Evolutionary conservation across 176 grass and related monocot species (phyloP).

Genomic region (Saccharum officinarum): DNA sequence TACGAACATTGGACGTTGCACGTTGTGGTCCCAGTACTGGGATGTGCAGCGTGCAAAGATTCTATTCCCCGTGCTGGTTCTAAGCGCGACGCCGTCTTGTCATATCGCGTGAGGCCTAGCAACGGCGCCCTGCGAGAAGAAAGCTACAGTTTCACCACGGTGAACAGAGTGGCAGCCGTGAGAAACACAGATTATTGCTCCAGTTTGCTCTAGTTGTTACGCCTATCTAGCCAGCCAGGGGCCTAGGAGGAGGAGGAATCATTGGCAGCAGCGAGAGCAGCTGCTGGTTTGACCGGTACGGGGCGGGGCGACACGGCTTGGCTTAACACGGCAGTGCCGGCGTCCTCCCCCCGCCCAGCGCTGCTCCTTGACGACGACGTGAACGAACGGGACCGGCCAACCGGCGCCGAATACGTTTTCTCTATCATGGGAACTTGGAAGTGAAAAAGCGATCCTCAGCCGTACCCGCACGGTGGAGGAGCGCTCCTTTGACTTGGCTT

Average conservation of each 20-base stretch:
- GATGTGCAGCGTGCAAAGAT: constrained; percentile 7
- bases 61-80: constrained; percentile 8
- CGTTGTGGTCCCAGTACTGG: background rate
- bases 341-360: background rate
- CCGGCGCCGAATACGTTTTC: constrained; percentile 3
- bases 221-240: background rate
- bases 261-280: background rate
- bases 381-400: constrained; percentile 16
- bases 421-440: background rate
- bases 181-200: background rate
- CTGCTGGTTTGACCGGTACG: constrained; percentile 14
- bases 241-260: background rate
- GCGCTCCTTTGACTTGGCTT: constrained; percentile 32
- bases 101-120: background rate
- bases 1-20: background rate
- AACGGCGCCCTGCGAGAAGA: background rate
- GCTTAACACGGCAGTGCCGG: constrained; percentile 5
- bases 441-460: background rate
- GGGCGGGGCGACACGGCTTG: background rate
- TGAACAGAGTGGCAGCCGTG: background rate
- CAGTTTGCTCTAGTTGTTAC: background rate
- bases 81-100: background rate
- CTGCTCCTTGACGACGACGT: constrained; percentile 30
- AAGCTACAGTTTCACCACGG: background rate
- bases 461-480: background rate